Evolutionary conservation across 805 yeast genomes (phyloP).

Genomic region (Saccharomycopsis lassenensis): DNA sequence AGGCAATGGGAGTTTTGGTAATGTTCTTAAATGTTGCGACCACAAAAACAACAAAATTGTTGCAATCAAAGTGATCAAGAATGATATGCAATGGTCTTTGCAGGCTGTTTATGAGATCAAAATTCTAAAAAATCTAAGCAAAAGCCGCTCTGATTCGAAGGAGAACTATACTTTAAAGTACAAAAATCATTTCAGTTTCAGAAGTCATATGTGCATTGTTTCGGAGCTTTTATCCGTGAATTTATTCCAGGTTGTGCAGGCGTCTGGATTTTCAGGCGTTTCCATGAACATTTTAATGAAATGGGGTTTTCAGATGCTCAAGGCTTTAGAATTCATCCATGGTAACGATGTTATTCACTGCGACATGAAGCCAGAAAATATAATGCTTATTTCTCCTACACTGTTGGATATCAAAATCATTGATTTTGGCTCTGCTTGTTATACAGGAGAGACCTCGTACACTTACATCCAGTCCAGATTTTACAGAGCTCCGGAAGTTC

Average conservation of each 20-base stretch:
- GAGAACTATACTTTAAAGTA: constrained; percentile 35
- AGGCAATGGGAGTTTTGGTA: constrained; percentile 80
- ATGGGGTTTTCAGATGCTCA: constrained; percentile 45
- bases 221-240: constrained; percentile 65
- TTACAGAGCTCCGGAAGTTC: constrained; percentile 71
- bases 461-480: constrained; percentile 78
- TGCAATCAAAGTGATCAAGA: constrained; percentile 72
- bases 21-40: constrained; percentile 59
- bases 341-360: constrained; percentile 56
- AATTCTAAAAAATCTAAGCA: constrained; percentile 40
- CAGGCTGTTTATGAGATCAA: constrained; percentile 75
- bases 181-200: constrained; percentile 60
- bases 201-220: constrained; percentile 74
- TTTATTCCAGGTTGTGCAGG: constrained; percentile 47
- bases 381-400: constrained; percentile 40
- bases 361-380: constrained; percentile 79
- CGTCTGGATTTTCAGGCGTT: constrained; percentile 40
- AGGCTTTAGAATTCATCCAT: constrained; percentile 53
- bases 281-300: constrained; percentile 29
- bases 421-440: constrained; percentile 70
- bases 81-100: constrained; percentile 59
- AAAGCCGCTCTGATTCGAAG: constrained; percentile 19
- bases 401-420: constrained; percentile 51
- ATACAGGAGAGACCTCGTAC: constrained; percentile 53
- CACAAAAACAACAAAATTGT: constrained; percentile 45